Conservation (phyloP, 768 basidiomycete species). For the Lyophyllum shimeji region DNA sequence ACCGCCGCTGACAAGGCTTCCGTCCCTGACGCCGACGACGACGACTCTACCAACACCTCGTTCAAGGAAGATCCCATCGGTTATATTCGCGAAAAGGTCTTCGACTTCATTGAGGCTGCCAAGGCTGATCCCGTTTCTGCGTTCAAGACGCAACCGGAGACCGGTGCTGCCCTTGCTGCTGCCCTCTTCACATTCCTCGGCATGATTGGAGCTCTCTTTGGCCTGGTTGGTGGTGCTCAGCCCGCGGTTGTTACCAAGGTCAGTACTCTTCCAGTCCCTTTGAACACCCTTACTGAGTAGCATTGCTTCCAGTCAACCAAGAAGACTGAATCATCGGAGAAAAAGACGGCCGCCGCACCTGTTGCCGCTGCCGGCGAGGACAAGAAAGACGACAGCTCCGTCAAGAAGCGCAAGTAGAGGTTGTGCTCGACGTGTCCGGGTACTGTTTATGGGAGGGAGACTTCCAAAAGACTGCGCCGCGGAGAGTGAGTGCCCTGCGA, state of each 20-base stretch:
- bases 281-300: not conserved
- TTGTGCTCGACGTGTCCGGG: not conserved
- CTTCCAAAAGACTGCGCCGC: conserved; percentile 11
- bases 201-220: conserved; percentile 78
- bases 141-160: conserved; percentile 87
- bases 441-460: conserved; percentile 16
- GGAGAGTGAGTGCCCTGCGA: conserved; percentile 14
- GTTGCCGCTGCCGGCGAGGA: conserved; percentile 72
- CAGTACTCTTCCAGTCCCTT: conserved; percentile 14
- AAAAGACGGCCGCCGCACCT: conserved; percentile 61
- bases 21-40: conserved; percentile 43
- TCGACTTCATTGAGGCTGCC: conserved; percentile 78
- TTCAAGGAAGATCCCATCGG: conserved; percentile 77
- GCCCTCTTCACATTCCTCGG: conserved; percentile 79
- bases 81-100: conserved; percentile 76
- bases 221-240: conserved; percentile 72
- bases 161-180: conserved; percentile 73
- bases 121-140: conserved; percentile 77
- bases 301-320: conserved; percentile 53
- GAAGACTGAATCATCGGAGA: conserved; percentile 72
- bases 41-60: conserved; percentile 40
- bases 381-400: conserved; percentile 64
- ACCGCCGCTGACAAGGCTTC: conserved; percentile 57
- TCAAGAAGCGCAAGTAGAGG: conserved; percentile 69
- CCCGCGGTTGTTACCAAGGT: conserved; percentile 76